phyloP scores from a whole-genome alignment of 139 green algal species.

The Picochlorum sp. region DNA sequence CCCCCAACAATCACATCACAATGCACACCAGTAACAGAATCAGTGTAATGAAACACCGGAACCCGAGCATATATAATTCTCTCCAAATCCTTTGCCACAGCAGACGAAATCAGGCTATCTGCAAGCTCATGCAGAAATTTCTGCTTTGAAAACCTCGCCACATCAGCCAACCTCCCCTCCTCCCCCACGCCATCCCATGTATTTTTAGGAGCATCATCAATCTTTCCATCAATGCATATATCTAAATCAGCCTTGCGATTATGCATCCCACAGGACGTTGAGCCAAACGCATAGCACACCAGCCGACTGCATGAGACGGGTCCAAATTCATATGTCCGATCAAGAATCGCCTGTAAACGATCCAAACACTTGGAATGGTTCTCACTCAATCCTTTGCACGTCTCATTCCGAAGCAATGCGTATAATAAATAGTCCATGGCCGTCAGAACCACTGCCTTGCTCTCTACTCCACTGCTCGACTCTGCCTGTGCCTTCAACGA shows the following conservation, averaged over 20 bases:
- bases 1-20: conserved; percentile 46
- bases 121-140: not conserved
- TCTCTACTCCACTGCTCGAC: too few species aligned
- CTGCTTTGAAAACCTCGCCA: conserved; percentile 3
- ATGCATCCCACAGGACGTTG: not conserved
- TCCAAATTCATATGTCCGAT: not conserved
- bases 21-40: conserved; percentile 28
- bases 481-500: too few species aligned
- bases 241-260: not conserved
- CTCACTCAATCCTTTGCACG: not conserved
- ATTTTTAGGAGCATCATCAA: not conserved
- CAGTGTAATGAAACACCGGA: conserved; percentile 59
- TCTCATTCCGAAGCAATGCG: not conserved
- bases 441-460: not conserved
- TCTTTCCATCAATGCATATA: not conserved
- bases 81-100: conserved; percentile 5
- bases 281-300: not conserved
- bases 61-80: conserved; percentile 44
- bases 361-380: not conserved
- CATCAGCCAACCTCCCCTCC: not conserved
- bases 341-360: not conserved
- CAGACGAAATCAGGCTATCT: not conserved
- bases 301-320: not conserved
- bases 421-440: not conserved
- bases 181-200: not conserved